phyloP scores from a whole-genome alignment of 2,329 filamentous ascomycete species.

The Calonectria naviculata region DNA sequence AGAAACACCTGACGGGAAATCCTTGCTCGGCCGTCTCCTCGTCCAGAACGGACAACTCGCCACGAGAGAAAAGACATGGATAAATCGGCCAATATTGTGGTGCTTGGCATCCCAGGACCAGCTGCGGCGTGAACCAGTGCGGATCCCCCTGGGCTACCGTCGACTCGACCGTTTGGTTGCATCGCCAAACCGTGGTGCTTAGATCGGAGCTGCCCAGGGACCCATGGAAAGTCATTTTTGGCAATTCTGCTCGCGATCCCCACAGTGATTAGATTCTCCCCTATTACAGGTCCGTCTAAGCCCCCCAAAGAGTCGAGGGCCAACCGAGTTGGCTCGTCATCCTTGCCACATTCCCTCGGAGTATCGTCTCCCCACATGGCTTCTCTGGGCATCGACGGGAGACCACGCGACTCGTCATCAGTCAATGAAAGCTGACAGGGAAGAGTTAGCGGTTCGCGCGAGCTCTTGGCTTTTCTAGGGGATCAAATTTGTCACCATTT shows the following conservation, averaged over 20 bases:
- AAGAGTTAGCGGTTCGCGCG: neutral
- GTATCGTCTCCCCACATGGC: neutral
- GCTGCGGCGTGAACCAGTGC: neutral
- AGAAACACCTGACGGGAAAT: neutral
- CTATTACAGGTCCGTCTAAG: neutral
- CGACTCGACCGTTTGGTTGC: neutral
- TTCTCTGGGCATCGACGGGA: neutral
- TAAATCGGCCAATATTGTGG: neutral
- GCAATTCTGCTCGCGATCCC: neutral
- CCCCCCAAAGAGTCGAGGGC: neutral
- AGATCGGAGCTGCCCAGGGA: neutral
- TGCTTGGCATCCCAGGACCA: neutral
- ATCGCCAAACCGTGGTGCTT: neutral
- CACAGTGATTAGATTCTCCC: conserved; percentile 2
- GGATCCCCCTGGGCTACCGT: neutral
- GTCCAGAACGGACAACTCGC: neutral
- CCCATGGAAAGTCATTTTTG: neutral
- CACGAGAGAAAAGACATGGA: neutral
- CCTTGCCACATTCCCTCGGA: neutral
- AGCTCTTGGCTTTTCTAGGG: neutral
- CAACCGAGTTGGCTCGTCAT: neutral
- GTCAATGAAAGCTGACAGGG: neutral
- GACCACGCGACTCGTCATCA: neutral
- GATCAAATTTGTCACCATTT: neutral
- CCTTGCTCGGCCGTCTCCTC: neutral